Percentiles rank a stretch among this genome's conserved stretches.
Conservation (phyloP, 805 yeast genomes). For the Lachancea sp. region DNA sequence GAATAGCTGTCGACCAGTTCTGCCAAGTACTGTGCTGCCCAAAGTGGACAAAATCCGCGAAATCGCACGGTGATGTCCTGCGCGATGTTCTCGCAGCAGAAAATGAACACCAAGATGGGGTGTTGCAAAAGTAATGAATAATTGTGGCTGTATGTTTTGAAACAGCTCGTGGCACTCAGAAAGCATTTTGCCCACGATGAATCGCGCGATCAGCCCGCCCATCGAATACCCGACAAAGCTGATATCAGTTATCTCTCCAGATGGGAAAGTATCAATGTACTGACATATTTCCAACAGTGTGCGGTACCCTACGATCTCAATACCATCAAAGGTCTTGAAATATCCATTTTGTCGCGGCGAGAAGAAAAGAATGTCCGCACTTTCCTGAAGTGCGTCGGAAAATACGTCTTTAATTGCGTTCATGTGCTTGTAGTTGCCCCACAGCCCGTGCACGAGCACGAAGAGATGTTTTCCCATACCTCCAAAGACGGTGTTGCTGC, state of each 20-base stretch:
- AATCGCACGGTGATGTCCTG: constrained; percentile 8
- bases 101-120: constrained; percentile 65
- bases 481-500: background rate
- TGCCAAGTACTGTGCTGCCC: constrained; percentile 53
- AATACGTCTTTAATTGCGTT: constrained; percentile 41
- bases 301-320: constrained; percentile 63
- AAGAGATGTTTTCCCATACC: constrained; percentile 45
- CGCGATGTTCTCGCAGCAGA: constrained; percentile 32
- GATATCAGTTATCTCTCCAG: constrained; percentile 38
- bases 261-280: constrained; percentile 35
- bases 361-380: constrained; percentile 39
- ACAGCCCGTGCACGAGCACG: constrained; percentile 71
- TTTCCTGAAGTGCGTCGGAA: constrained; percentile 29
- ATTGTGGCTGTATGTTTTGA: constrained; percentile 53
- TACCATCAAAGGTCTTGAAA: constrained; percentile 79
- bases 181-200: constrained; percentile 64
- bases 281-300: constrained; percentile 58
- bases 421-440: constrained; percentile 64
- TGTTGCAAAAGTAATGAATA: constrained; percentile 67
- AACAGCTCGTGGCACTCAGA: constrained; percentile 46
- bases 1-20: constrained; percentile 72
- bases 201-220: constrained; percentile 81
- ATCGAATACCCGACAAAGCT: constrained; percentile 83
- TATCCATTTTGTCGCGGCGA: constrained; percentile 59
- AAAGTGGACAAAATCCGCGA: constrained; percentile 37